Evolutionary conservation across 768 basidiomycete genomes (phyloP), one percentile per base, ranked within the genome.

Genomic region (Phylloporus arenicola): DNA sequence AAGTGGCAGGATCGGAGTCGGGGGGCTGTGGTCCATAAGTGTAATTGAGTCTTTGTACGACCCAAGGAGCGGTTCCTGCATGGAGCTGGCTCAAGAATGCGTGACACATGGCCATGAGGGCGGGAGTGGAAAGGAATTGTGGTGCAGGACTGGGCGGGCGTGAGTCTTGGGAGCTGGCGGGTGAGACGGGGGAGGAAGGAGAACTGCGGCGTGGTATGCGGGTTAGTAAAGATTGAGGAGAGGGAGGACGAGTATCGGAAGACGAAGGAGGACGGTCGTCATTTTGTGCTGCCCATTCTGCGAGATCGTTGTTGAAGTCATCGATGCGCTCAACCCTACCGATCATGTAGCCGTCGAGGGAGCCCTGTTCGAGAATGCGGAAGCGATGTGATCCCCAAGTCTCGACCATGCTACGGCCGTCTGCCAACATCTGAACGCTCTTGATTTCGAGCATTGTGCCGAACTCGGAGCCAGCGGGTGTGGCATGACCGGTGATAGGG

Each of bases 401-500:
- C 77, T 92, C 74, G 68, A 88, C 86, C 74, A 92, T 80, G 67
- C 89, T 91, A 43, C 93, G 74, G 12, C 95, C 95, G 65, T 99
- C 95, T 3, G 83, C 76, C 24, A 93, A 74, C 82, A 90, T 88
- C 63, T 89, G 86, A 7, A 95, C 91, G 56, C 76, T 81, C 55
- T 79, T 78, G 52, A 98, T 93, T 66, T 91, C 82, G 47, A 97
- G 78, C 84, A 97, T 94, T 35, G 93, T 98, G 4, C 95, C 95
- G 68, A 87, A 99, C 52, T 91, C 66, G 31, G 55, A 51, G 40
- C 66, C 64, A 12, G 52, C 33, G 5, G 43, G 53, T 27, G 61
- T 13, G 16, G 59, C 59, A 35, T 59, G 59, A 47, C 53, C 57
- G 11, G 51, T 35, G 22, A 60, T 53, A 8, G 63, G 64, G 3